Conservation (phyloP, 2,329 filamentous ascomycete genomes). For the Hypoxylon sp. region DNA sequence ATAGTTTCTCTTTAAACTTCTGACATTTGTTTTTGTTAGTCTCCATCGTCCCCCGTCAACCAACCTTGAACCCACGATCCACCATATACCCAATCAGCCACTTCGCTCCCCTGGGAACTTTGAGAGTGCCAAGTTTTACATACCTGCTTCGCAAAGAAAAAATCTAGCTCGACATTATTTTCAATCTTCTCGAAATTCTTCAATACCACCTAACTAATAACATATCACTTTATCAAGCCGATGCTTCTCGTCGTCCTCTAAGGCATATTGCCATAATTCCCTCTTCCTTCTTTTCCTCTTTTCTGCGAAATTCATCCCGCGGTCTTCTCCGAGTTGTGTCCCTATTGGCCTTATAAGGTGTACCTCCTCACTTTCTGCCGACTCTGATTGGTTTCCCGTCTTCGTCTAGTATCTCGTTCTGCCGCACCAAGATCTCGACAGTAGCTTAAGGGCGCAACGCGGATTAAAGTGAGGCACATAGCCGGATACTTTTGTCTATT, state of each 20-base stretch:
- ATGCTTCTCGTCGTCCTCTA: constrained; percentile 32
- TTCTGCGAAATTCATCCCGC: constrained; percentile 25
- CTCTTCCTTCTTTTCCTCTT: constrained; percentile 9
- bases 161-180: constrained; percentile 31
- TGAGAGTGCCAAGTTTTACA: constrained; percentile 35
- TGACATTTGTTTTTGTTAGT: constrained; percentile 34
- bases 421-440: constrained; percentile 34
- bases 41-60: constrained; percentile 26
- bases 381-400: constrained; percentile 39
- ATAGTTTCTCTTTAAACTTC: constrained; percentile 26
- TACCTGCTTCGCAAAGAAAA: constrained; percentile 19
- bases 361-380: constrained; percentile 30
- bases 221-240: constrained; percentile 27
- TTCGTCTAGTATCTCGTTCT: constrained; percentile 36
- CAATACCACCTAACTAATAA: constrained; percentile 39
- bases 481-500: constrained; percentile 11
- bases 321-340: constrained; percentile 37
- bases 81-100: constrained; percentile 27
- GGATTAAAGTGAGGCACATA: constrained; percentile 17
- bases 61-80: constrained; percentile 28
- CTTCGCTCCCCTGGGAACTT: constrained; percentile 15
- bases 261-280: constrained; percentile 33
- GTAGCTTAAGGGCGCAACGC: constrained; percentile 4
- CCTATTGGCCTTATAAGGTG: constrained; percentile 31
- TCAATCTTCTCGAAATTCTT: constrained; percentile 33